phyloP scores from a whole-genome alignment of 2,329 filamentous ascomycete genomes.

The Cercospora beticola region DNA sequence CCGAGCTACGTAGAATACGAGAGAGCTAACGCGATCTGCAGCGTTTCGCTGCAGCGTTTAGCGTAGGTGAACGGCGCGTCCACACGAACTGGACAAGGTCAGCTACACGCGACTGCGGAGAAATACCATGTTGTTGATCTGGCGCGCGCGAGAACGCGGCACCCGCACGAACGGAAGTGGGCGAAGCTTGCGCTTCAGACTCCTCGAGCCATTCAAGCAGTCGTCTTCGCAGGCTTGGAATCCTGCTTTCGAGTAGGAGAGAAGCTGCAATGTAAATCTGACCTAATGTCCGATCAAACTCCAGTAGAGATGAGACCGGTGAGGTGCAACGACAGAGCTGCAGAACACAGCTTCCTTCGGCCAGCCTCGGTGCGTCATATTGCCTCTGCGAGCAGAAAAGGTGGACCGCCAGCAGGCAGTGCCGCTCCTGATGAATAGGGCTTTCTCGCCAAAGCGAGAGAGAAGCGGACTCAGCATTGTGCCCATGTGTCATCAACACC shows the following conservation, averaged over 20 bases:
- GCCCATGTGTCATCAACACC: neutral
- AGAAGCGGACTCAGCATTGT: neutral
- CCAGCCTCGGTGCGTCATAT: neutral
- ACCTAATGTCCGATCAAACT: neutral
- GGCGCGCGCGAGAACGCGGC: neutral
- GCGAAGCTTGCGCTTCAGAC: neutral
- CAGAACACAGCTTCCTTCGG: neutral
- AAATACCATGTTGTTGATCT: neutral
- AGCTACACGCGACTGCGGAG: constrained; percentile 2
- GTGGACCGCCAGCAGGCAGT: neutral
- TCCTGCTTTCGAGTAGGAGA: neutral
- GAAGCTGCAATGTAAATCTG: neutral
- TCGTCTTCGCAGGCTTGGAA: neutral
- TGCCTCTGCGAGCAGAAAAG: neutral
- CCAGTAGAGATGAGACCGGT: neutral
- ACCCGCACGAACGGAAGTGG: neutral
- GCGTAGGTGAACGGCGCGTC: neutral
- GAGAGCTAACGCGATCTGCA: neutral
- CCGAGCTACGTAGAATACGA: neutral
- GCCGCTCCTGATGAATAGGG: neutral
- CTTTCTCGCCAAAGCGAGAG: neutral
- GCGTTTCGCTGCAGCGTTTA: neutral
- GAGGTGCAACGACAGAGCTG: neutral
- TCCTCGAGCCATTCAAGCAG: neutral
- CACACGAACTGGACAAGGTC: neutral